Evolutionary conservation across 2,329 filamentous ascomycete genomes (phyloP).

Genomic region (Scedosporium boydii): DNA sequence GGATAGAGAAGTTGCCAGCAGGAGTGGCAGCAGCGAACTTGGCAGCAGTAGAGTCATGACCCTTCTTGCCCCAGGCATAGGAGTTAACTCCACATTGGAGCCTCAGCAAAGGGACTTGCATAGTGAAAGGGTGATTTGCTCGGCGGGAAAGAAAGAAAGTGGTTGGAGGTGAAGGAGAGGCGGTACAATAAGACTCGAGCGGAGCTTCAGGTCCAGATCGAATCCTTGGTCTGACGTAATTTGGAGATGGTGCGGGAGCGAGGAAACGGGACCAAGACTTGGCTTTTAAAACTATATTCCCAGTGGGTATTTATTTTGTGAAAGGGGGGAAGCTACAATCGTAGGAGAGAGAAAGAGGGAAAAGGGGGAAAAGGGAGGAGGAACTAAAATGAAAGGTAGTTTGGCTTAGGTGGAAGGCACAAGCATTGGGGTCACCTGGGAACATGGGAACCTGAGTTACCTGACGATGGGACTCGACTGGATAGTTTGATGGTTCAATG

Average conservation of each 20-base stretch:
- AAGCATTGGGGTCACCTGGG: not conserved
- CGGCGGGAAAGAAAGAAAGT: not conserved
- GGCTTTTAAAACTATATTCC: not conserved
- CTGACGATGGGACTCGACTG: not conserved
- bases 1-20: conserved; percentile 61
- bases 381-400: not conserved
- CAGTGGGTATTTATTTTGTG: not conserved
- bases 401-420: not conserved
- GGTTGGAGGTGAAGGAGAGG: not conserved
- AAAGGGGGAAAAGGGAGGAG: not conserved
- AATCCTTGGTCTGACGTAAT: not conserved
- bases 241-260: not conserved
- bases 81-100: conserved; percentile 92
- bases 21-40: conserved; percentile 82
- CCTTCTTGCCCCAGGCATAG: conserved; percentile 98
- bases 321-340: not conserved
- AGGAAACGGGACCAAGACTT: not conserved
- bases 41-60: conserved; percentile 77
- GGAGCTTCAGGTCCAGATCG: not conserved
- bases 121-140: conserved; percentile 14
- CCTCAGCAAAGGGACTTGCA: conserved; percentile 76
- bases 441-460: not conserved
- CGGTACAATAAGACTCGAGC: too few relatives aligned
- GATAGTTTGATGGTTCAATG: not conserved
- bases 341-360: not conserved